Conservation (phyloP, 352 stramenopile species). For the Pythium monospermum region DNA sequence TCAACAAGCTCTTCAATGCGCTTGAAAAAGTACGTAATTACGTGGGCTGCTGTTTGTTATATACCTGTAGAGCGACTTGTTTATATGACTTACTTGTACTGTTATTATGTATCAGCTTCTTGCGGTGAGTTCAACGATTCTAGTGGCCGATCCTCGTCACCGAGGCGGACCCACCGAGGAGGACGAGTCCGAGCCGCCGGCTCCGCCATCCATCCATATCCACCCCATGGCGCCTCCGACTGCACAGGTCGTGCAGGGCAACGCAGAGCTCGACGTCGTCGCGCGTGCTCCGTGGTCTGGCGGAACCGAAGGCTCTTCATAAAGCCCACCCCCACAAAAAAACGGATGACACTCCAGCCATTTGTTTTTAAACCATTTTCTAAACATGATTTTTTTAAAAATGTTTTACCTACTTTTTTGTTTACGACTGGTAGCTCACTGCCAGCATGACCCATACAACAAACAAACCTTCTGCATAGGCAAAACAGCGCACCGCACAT, state of each 20-base stretch:
- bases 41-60: too few relatives aligned
- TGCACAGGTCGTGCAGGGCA: conserved; percentile 20
- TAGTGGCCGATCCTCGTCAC: conserved; percentile 46
- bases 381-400: too few relatives aligned
- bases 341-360: too few relatives aligned
- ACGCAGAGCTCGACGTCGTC: conserved; percentile 32
- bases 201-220: conserved; percentile 17
- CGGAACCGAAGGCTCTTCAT: conserved; percentile 19
- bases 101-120: conserved; percentile 30
- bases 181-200: conserved; percentile 23
- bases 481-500: conserved; percentile 67
- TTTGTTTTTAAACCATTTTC: too few relatives aligned
- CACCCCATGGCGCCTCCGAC: conserved; percentile 19
- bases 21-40: conserved; percentile 56
- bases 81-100: neutral
- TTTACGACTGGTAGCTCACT: conserved; percentile 50
- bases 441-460: conserved; percentile 85
- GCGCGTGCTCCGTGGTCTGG: conserved; percentile 41
- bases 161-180: conserved; percentile 23
- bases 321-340: too few relatives aligned
- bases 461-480: conserved; percentile 63
- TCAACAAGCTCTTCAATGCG: conserved; percentile 77
- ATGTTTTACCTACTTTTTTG: too few relatives aligned
- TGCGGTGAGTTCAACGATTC: conserved; percentile 62
- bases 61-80: neutral